Percentiles rank a stretch among this genome's conserved stretches.
Conservation (phyloP, 1,284 basidiomycete species). For the Flammula alnicola region DNA sequence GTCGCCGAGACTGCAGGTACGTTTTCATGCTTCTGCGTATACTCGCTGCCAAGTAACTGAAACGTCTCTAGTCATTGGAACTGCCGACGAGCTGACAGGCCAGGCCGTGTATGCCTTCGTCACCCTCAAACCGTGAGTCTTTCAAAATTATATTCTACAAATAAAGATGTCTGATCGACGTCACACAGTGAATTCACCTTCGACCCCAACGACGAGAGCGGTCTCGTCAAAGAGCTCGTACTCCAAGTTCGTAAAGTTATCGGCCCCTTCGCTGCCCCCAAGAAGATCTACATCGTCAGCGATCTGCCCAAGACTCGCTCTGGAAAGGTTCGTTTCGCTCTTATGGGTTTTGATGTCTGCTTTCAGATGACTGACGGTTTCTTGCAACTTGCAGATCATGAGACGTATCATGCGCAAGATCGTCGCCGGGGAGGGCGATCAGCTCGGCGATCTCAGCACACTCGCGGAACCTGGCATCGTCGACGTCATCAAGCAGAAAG, state of each 20-base stretch:
- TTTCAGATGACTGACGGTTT: not conserved
- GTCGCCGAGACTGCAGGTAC: constrained; percentile 97
- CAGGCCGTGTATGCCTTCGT: constrained; percentile 89
- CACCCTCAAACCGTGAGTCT: constrained; percentile 72
- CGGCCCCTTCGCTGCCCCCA: constrained; percentile 94
- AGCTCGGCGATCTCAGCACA: constrained; percentile 91
- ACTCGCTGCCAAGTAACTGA: too few species aligned
- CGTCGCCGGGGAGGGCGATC: constrained; percentile 90
- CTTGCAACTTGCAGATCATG: constrained; percentile 72
- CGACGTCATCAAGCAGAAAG: constrained; percentile 80
- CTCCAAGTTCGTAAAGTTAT: constrained; percentile 97
- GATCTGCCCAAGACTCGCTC: constrained; percentile 97
- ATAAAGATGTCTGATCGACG: not conserved
- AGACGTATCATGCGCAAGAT: constrained; percentile 95
- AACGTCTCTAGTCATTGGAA: constrained; percentile 94
- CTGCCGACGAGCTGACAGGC: constrained; percentile 86
- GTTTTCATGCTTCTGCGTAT: too few species aligned
- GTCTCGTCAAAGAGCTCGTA: constrained; percentile 85
- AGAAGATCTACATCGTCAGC: constrained; percentile 85
- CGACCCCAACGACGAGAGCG: constrained; percentile 69
- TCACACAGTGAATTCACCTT: constrained; percentile 77
- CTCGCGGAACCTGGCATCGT: constrained; percentile 87
- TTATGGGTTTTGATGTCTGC: not conserved
- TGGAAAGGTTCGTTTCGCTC: constrained; percentile 74
- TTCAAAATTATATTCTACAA: not conserved